Conservation (phyloP, 768 basidiomycete species). For the Termitomyces bulborhizus region DNA sequence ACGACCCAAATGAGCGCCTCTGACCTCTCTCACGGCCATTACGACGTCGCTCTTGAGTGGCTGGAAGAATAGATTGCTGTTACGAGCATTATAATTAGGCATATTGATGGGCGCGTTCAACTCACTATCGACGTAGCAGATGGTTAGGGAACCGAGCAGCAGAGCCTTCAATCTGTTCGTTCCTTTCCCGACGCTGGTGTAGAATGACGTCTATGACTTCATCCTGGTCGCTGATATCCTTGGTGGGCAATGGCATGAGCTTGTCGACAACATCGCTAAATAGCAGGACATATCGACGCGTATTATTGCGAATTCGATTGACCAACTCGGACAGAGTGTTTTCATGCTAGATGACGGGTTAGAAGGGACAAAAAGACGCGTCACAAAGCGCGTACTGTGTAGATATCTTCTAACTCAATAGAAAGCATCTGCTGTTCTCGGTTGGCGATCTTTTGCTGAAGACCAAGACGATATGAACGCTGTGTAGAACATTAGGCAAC, state of each 20-base stretch:
- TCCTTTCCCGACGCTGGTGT: conserved; percentile 87
- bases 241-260: conserved; percentile 82
- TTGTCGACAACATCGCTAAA: conserved; percentile 90
- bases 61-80: conserved; percentile 90
- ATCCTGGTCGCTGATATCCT: conserved; percentile 84
- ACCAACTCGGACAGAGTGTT: conserved; percentile 71
- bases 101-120: conserved; percentile 15
- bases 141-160: conserved; percentile 85
- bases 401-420: conserved; percentile 86
- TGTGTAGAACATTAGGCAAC: conserved; percentile 19
- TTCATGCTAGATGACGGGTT: conserved; percentile 47
- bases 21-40: conserved; percentile 90
- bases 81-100: conserved; percentile 12
- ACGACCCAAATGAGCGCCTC: conserved; percentile 79
- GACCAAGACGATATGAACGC: conserved; percentile 4
- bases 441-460: conserved; percentile 88
- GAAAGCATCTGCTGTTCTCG: conserved; percentile 86
- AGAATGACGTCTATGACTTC: conserved; percentile 97
- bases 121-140: conserved; percentile 92
- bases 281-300: conserved; percentile 83
- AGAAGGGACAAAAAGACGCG: conserved; percentile 10
- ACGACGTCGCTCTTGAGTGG: conserved; percentile 72
- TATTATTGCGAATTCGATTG: conserved; percentile 72
- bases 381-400: conserved; percentile 41
- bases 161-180: conserved; percentile 70